phyloP scores from a whole-genome alignment of 2,329 filamentous ascomycete species.

The Huntiella moniliformis region DNA sequence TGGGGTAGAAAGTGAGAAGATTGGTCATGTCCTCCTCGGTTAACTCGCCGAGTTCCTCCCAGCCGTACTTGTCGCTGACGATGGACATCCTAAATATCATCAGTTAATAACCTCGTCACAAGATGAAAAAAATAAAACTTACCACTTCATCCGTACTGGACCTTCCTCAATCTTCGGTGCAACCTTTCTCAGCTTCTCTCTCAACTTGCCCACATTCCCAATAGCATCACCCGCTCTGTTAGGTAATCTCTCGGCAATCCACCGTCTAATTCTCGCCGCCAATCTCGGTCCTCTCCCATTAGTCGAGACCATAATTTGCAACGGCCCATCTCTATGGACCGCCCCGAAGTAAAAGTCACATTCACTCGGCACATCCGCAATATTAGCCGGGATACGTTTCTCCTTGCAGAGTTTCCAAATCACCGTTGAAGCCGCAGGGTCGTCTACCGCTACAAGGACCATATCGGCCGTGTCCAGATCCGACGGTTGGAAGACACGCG shows the following conservation, averaged over 20 bases:
- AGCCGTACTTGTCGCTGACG: constrained; percentile 71
- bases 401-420: constrained; percentile 93
- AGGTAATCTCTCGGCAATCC: constrained; percentile 62
- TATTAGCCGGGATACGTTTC: constrained; percentile 70
- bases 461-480: constrained; percentile 71
- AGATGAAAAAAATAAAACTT: constrained; percentile 16
- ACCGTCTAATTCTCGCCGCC: constrained; percentile 66
- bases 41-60: constrained; percentile 71
- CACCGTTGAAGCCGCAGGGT: constrained; percentile 70
- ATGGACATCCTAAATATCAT: constrained; percentile 56
- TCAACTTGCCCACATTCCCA: constrained; percentile 60
- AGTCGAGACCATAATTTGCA: constrained; percentile 97
- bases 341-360: constrained; percentile 99
- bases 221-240: constrained; percentile 70
- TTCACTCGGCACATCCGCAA: constrained; percentile 88
- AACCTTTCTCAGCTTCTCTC: constrained; percentile 58
- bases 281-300: constrained; percentile 90
- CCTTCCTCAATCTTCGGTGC: constrained; percentile 57
- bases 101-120: constrained; percentile 7
- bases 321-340: constrained; percentile 79
- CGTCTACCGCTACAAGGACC: constrained; percentile 86
- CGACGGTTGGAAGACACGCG: constrained; percentile 68
- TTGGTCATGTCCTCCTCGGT: constrained; percentile 68
- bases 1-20: constrained; percentile 55
- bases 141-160: constrained; percentile 82